Conservation (phyloP, 1,284 basidiomycete genomes). For the Tilletia setariae region DNA sequence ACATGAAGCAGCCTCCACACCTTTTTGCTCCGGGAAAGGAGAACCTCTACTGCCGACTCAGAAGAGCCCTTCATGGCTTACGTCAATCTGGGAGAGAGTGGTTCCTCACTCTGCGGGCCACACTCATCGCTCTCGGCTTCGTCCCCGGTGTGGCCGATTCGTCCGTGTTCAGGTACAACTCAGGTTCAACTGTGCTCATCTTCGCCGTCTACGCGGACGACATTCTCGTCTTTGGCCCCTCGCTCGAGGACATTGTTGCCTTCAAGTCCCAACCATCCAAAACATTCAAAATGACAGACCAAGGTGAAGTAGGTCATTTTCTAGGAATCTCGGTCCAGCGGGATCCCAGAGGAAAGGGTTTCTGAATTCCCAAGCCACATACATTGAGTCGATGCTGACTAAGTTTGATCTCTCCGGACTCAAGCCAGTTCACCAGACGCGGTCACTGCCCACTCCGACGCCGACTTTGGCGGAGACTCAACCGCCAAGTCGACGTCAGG, state of each 20-base stretch:
- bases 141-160: too few species aligned
- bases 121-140: too few species aligned
- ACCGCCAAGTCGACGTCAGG: conserved; percentile 7
- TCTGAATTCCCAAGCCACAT: not conserved
- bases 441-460: not conserved
- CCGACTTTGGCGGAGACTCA: conserved; percentile 11
- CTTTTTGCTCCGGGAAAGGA: too few species aligned
- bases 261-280: not conserved
- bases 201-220: too few species aligned
- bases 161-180: too few species aligned
- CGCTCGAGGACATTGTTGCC: not conserved
- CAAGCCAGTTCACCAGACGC: not conserved
- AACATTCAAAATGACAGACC: conserved; percentile 7
- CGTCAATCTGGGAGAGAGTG: too few species aligned
- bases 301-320: not conserved
- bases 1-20: too few species aligned
- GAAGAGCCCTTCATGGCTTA: too few species aligned
- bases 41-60: too few species aligned
- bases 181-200: too few species aligned
- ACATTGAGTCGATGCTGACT: not conserved
- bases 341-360: not conserved
- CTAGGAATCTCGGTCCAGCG: not conserved
- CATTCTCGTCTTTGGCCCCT: too few species aligned
- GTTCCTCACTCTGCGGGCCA: too few species aligned
- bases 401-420: not conserved